Base-by-base conservation (phyloP, 2,329 filamentous ascomycete species). In the Fusarium gaditjirri region DNA sequence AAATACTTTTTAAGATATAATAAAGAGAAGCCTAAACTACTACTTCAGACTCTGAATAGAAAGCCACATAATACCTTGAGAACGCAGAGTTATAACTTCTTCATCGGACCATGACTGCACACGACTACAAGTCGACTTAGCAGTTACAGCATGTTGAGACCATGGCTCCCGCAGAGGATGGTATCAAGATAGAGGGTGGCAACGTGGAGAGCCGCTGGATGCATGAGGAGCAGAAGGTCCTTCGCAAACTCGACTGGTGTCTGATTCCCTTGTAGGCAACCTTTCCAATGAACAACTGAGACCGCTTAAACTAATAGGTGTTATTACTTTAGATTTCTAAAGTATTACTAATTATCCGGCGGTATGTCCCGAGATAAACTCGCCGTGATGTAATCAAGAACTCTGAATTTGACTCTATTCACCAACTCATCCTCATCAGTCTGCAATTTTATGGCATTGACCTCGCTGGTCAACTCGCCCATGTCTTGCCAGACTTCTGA, bases 401-500 rank as follows among this genome's bases (percentile, higher is more conserved):
- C 61, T 7, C 42, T 54, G 16, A 63, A 62, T 39, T 64, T 63
- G 2, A 46, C 57, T 27, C 29, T 49, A n/a, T 63, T 41, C 21
- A 54, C 61, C 61, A 64, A 19, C 39, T 25, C n/a, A 25, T 64
- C 61, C 17, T 35, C n/a, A 10, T 63, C 46, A 17, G 46, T 13
- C 3, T 25, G 39, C 33, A 33, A 11, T 29, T 50, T 50, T 8
- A 35, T 33, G 4, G n/a, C n/a, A 23, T 50, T 14, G 8, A 50
- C n/a, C 29, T 50, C 46, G n/a, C 29, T 35, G 4, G 46, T 33
- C 11, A 50, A 19, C 8, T 50, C 46, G n/a, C 46, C 29, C 46
- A 50, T 10, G 11, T 50, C 46, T 16, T 50, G 29, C 29, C 46
- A 33, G 14, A 50, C 46, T 23, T 50, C 46, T 23, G 29, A 33